Conservation (phyloP, 768 basidiomycete species). For the Trametes sanguinea region DNA sequence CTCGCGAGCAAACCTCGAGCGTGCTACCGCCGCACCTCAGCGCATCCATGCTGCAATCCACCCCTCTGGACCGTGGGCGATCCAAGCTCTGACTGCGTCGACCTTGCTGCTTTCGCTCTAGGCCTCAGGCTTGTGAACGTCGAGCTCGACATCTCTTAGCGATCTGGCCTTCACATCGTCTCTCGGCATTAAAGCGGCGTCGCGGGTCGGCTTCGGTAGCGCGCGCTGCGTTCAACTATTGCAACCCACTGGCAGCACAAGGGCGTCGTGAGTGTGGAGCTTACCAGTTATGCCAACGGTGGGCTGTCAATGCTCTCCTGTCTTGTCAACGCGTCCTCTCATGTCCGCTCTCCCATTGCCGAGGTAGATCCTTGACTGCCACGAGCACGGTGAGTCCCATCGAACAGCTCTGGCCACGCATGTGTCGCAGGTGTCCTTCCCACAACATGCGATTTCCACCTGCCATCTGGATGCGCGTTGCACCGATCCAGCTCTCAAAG, state of each 20-base stretch:
- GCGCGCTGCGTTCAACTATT: background rate
- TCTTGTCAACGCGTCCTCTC: background rate
- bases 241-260: background rate
- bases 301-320: background rate
- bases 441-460: background rate
- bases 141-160: background rate
- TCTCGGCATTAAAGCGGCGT: conserved; percentile 7
- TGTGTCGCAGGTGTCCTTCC: background rate
- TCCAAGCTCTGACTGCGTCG: background rate
- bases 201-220: background rate
- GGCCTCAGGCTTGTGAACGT: background rate
- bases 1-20: background rate
- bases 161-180: background rate
- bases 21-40: conserved; percentile 4
- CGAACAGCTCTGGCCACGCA: background rate
- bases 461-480: background rate
- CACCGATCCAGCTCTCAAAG: background rate
- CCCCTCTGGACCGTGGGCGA: background rate
- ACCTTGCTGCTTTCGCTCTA: background rate
- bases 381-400: background rate
- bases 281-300: background rate
- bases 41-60: background rate
- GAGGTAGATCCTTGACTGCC: conserved; percentile 5
- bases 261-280: conserved; percentile 13
- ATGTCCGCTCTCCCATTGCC: conserved; percentile 6